Evolutionary conservation across 495 filamentous ascomycete species (phyloP), one percentile per base, ranked within the genome.

Genomic region (Pyronema domesticum): DNA sequence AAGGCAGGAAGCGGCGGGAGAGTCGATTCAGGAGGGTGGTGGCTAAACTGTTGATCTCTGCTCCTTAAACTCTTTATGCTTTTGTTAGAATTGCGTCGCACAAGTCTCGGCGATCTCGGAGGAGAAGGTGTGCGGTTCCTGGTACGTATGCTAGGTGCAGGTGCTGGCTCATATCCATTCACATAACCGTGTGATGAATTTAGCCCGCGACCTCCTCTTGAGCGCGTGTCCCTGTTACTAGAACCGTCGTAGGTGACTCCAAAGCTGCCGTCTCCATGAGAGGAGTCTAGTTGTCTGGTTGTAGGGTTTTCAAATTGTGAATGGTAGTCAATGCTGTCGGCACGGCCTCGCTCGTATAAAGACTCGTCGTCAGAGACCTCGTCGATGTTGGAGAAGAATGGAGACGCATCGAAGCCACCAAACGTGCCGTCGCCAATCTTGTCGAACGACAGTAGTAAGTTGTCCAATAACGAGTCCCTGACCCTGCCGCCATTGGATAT

Each of bases 391-490:
- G 62, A 64, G 49, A 64, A 64, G 49, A 60, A 64, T 14, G 62
- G 61, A 18, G 62, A 64, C 13, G 61, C 51, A 19, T 64, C 62
- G 55, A 68, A 68, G 47, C 44, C 44, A 13, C 64, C 66, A 36
- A 66, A 59, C 40, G 57, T 57, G n/a, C 58, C 66, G 55, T 75
- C 75, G 5, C 76, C 73, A 55, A 76, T 70, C 70, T 85, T 82
- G 68, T 93, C 86, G 55, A 95, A 77, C 14, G 89, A 94, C 34
- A 88, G 75, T 10, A 95, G 76, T 79, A 95, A 86, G 62, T 94
- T 89, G 67, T 89, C 84, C 43, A 95, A 83, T 46, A 95, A 79
- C 18, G 88, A 94, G 59, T 87, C 84, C 48, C 88, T 79, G 30
- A 80, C 81, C 57, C 82, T 79, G 65, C 87, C 81, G 54, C 80